Conservation (phyloP, 768 basidiomycete genomes). For the Tephrocybe sp. region DNA sequence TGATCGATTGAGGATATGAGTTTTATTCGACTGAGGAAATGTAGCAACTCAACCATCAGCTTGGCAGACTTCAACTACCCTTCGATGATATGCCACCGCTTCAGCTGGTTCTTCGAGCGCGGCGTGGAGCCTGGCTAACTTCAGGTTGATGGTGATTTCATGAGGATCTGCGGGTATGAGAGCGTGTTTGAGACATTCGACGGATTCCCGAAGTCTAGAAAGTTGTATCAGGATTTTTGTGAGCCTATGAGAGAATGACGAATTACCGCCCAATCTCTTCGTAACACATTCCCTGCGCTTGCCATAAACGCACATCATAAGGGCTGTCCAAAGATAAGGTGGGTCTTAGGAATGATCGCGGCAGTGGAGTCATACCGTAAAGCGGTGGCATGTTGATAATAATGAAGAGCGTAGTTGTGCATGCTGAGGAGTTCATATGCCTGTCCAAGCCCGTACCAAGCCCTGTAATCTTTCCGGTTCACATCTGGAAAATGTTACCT, state of each 20-base stretch:
- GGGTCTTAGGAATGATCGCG: neutral
- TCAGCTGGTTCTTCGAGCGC: conserved; percentile 63
- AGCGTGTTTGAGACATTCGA: conserved; percentile 89
- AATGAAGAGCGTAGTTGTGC: conserved; percentile 94
- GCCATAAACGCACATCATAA: conserved; percentile 96
- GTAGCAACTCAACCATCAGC: conserved; percentile 48
- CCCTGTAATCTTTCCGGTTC: conserved; percentile 94
- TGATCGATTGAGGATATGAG: conserved; percentile 26
- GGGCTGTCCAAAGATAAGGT: conserved; percentile 51
- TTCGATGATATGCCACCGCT: conserved; percentile 77
- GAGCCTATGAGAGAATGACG: neutral
- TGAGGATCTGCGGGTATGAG: conserved; percentile 76
- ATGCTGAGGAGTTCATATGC: conserved; percentile 96
- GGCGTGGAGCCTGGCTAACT: conserved; percentile 70
- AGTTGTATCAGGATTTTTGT: neutral
- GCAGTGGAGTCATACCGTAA: conserved; percentile 53
- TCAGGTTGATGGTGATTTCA: conserved; percentile 70
- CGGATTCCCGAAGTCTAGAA: conserved; percentile 77
- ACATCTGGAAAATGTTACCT: conserved; percentile 58
- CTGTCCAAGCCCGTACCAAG: conserved; percentile 98
- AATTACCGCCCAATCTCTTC: conserved; percentile 83
- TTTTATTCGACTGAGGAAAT: conserved; percentile 18
- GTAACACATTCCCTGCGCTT: conserved; percentile 90
- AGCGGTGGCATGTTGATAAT: conserved; percentile 94
- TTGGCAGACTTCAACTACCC: conserved; percentile 71